Percentiles rank a stretch among this genome's conserved stretches.
These are phyloP conservation scores for Aphanomyces cochlioides DNA, from an alignment of 352 stramenopile species.

Conservation along the genomic window DNA sequence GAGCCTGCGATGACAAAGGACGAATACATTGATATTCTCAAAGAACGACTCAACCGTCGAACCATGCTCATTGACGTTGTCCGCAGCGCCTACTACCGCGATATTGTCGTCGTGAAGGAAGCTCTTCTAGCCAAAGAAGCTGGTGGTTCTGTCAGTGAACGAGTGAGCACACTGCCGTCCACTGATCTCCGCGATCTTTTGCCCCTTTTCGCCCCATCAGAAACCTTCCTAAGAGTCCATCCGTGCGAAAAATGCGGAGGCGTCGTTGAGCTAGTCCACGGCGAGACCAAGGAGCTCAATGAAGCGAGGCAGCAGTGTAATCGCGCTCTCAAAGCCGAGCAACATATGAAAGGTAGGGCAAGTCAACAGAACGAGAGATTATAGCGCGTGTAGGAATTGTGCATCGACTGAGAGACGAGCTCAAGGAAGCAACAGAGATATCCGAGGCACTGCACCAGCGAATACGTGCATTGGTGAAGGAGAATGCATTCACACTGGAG, in stretches of 20 bases:
- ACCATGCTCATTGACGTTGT: constrained; percentile 34
- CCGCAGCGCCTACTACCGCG: constrained; percentile 71
- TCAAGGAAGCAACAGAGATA: constrained; percentile 67
- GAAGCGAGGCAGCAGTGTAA: constrained; percentile 59
- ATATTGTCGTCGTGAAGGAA: constrained; percentile 81
- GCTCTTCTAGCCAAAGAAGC: constrained; percentile 43
- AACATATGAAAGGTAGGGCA: constrained; percentile 46
- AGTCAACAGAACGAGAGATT: background rate
- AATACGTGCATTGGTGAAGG: constrained; percentile 67
- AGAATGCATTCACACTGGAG: constrained; percentile 74
- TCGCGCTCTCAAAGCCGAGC: constrained; percentile 60
- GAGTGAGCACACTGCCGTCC: constrained; percentile 58
- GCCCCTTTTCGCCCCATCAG: constrained; percentile 63
- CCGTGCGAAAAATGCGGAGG: constrained; percentile 68
- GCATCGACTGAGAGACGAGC: constrained; percentile 59
- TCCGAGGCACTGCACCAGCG: constrained; percentile 71
- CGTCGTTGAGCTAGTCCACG: constrained; percentile 71
- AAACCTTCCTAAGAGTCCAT: constrained; percentile 70
- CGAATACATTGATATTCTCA: constrained; percentile 13
- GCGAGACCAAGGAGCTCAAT: constrained; percentile 72
- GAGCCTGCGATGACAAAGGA: constrained; percentile 20
- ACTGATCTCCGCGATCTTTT: constrained; percentile 65
- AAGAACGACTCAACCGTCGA: constrained; percentile 11
- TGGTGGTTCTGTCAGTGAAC: constrained; percentile 33
- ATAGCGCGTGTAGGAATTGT: constrained; percentile 38